These are phyloP conservation scores for Saccharomycopsis hybrid DNA, from an alignment of 1,139 yeast species.

Conservation along the genomic window DNA sequence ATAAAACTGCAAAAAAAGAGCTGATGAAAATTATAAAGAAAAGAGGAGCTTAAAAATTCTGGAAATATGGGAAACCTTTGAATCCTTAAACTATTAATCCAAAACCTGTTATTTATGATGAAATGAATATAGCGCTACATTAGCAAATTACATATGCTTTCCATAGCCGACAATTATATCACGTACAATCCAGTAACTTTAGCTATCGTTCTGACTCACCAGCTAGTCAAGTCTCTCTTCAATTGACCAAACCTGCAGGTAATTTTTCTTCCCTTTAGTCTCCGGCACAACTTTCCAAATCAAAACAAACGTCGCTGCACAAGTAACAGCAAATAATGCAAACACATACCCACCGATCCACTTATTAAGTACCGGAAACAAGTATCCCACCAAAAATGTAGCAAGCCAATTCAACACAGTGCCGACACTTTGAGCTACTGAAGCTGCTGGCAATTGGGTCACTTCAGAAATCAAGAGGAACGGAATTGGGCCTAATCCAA, in stretches of 20 bases:
- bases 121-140: too few relatives aligned
- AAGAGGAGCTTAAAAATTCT: too few relatives aligned
- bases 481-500: constrained; percentile 94
- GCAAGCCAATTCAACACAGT: constrained; percentile 88
- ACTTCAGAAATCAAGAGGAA: constrained; percentile 85
- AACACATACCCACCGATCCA: constrained; percentile 76
- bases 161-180: too few relatives aligned
- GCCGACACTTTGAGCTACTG: constrained; percentile 89
- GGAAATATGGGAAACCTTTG: too few relatives aligned
- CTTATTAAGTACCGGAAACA: constrained; percentile 68
- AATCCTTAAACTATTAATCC: too few relatives aligned
- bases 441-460: constrained; percentile 72
- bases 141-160: too few relatives aligned
- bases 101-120: too few relatives aligned
- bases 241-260: constrained; percentile 53
- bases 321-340: constrained; percentile 57
- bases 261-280: constrained; percentile 59
- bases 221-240: background rate
- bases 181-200: too few relatives aligned
- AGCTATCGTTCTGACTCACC: too few relatives aligned
- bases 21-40: too few relatives aligned
- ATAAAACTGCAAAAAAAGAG: too few relatives aligned
- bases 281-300: constrained; percentile 58
- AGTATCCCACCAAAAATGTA: constrained; percentile 72
- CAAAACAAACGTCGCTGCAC: constrained; percentile 43